Evolutionary conservation across 768 basidiomycete genomes (phyloP).

Genomic region (Xerocomellus amylosporus): DNA sequence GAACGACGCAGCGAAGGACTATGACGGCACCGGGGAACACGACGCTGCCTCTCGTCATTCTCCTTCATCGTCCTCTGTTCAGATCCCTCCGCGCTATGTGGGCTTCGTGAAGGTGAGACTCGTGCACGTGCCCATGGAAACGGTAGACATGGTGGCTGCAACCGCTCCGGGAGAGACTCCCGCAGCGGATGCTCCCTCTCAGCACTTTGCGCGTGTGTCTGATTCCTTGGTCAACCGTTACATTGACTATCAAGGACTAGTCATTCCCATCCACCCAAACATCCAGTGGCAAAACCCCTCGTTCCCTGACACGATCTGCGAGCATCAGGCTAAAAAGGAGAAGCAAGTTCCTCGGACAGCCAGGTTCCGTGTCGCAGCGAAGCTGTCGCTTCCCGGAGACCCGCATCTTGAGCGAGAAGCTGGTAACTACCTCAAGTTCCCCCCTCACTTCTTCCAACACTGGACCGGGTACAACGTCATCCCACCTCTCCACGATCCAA

Average conservation of each 20-base stretch:
- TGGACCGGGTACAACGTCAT: conserved; percentile 26
- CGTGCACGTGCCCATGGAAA: not conserved
- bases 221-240: not conserved
- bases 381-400: conserved; percentile 39
- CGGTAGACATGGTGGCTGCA: not conserved
- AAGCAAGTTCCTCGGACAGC: conserved; percentile 29
- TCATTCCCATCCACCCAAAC: conserved; percentile 3
- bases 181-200: not conserved
- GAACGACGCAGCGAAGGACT: not conserved
- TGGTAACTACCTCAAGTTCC: conserved; percentile 24
- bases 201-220: not conserved
- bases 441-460: conserved; percentile 29
- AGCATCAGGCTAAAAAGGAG: conserved; percentile 1
- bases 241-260: conserved; percentile 1
- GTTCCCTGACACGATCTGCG: conserved; percentile 9
- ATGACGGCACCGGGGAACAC: not conserved
- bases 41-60: not conserved
- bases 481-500: conserved; percentile 39
- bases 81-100: conserved; percentile 1
- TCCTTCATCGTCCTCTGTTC: conserved; percentile 1
- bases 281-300: conserved; percentile 22
- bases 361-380: conserved; percentile 41
- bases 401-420: conserved; percentile 34
- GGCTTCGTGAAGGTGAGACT: conserved; percentile 3
- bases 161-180: not conserved